Base-by-base conservation (phyloP, 129 eudicot genomes). In the Rutidosis leptorrhynchoides region DNA sequence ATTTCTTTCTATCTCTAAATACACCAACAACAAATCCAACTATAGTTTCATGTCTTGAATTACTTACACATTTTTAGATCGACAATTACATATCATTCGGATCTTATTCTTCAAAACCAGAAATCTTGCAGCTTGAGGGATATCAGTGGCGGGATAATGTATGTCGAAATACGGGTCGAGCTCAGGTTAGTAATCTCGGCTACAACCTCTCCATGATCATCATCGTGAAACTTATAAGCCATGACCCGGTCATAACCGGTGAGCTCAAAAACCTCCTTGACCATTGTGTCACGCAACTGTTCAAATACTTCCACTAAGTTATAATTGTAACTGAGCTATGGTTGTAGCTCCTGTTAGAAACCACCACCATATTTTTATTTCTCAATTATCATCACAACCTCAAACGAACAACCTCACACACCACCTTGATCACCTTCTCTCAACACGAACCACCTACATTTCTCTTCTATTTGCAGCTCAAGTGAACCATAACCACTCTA, bases 61-160 rank as follows among this genome's bases (percentile, higher is more conserved):
- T 56, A 92, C 96, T 64, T 78, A 72, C 17, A 92, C 91, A 27
- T 82, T 76, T 61, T 85, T 86, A 1, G 95, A 95, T 48, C 87
- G 77, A 27, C 98, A 92, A 79, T 92, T 96, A 14, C 95, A 85
- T 3, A 92, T 92, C 89, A 92, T 83, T 3, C 98, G 83, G 23
- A 92, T 96, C 60, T 92, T 92, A 62, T 92, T 92, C 80, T 92
- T 92, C 96, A 92, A 82, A 74, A 92, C 88, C 75, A 92, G 76
- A 73, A 92, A 92, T 2, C 98, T 81, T 12, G 98, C 96, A n/a
- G 98, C 98, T 64, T 92, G 98, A 51, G 98, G 98, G 51, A 92
- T 88, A 71, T 92, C 98, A 0, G 96, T 92, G 16, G 98, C 96
- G 0, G 98, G 98, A 75, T 92, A 92, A 80, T 92, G 98, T 57